Conservation (phyloP, 805 yeast genomes). For the Yarrowia deformans region DNA sequence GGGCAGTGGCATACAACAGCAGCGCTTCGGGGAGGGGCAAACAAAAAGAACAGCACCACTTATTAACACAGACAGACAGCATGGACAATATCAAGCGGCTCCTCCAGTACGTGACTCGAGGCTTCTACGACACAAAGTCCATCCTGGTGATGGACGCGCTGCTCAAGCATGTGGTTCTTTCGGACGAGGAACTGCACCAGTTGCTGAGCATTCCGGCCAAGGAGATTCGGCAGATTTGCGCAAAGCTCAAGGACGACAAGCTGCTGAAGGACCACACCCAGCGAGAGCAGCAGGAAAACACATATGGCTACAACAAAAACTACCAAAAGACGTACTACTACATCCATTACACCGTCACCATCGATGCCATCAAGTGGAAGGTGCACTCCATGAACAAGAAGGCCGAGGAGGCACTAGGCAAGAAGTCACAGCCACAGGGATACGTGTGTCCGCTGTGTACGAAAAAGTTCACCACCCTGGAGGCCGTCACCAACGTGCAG, state of each 20-base stretch:
- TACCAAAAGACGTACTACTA: slow-evolving; percentile 77
- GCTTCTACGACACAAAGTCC: slow-evolving; percentile 85
- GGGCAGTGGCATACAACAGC: slow-evolving; percentile 13
- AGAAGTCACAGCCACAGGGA: slow-evolving; percentile 90
- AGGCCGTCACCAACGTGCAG: slow-evolving; percentile 81
- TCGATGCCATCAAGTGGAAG: slow-evolving; percentile 96
- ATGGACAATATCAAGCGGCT: slow-evolving; percentile 59
- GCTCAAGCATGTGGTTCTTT: slow-evolving; percentile 83
- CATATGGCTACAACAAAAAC: slow-evolving; percentile 37
- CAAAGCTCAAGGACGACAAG: slow-evolving; percentile 83
- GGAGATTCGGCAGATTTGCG: slow-evolving; percentile 82
- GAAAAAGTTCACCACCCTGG: slow-evolving; percentile 81
- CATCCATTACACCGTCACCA: slow-evolving; percentile 89
- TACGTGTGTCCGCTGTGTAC: slow-evolving; percentile 88
- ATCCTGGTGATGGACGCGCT: slow-evolving; percentile 87
- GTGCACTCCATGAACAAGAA: slow-evolving; percentile 83
- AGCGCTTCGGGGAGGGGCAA: slow-evolving; percentile 2
- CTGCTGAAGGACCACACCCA: slow-evolving; percentile 64
- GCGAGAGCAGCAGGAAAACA: slow-evolving; percentile 39
- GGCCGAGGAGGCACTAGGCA: slow-evolving; percentile 82
- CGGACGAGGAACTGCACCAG: slow-evolving; percentile 88
- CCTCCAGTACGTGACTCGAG: slow-evolving; percentile 80
- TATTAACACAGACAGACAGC: not conserved
- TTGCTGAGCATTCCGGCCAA: slow-evolving; percentile 84
- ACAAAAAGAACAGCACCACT: not conserved